Evolutionary conservation across 2,329 filamentous ascomycete genomes (phyloP).

Genomic region (Aureobasidium sp.): DNA sequence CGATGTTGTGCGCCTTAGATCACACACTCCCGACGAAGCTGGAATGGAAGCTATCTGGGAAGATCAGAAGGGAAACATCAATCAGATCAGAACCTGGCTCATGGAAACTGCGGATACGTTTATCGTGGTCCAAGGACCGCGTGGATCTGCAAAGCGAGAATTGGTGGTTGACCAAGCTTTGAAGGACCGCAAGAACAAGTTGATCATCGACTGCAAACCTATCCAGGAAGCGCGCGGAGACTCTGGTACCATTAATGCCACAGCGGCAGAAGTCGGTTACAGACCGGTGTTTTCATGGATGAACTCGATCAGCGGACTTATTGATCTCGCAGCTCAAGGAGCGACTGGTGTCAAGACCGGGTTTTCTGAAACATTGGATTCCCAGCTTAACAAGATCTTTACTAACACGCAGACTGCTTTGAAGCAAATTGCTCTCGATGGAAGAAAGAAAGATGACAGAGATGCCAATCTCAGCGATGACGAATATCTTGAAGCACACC

Average conservation of each 20-base stretch:
- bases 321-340: conserved; percentile 87
- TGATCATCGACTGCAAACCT: conserved; percentile 87
- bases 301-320: conserved; percentile 85
- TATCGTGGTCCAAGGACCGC: conserved; percentile 85
- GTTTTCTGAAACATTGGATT: conserved; percentile 87
- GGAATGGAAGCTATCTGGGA: conserved; percentile 80
- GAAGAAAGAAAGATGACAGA: conserved; percentile 63
- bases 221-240: conserved; percentile 89
- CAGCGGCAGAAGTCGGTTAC: conserved; percentile 81
- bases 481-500: conserved; percentile 83
- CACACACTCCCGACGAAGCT: conserved; percentile 54
- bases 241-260: conserved; percentile 71
- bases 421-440: conserved; percentile 66
- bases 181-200: conserved; percentile 62
- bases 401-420: conserved; percentile 75
- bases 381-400: conserved; percentile 82
- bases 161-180: conserved; percentile 80
- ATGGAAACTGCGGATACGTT: conserved; percentile 87
- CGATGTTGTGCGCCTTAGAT: conserved; percentile 42
- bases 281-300: conserved; percentile 93
- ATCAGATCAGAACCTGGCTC: conserved; percentile 76
- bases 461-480: conserved; percentile 70
- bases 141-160: conserved; percentile 85
- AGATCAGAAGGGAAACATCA: conserved; percentile 73
- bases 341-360: conserved; percentile 91